Evolutionary conservation across 352 stramenopile species (phyloP).

Genomic region (Pythium apleroticum): DNA sequence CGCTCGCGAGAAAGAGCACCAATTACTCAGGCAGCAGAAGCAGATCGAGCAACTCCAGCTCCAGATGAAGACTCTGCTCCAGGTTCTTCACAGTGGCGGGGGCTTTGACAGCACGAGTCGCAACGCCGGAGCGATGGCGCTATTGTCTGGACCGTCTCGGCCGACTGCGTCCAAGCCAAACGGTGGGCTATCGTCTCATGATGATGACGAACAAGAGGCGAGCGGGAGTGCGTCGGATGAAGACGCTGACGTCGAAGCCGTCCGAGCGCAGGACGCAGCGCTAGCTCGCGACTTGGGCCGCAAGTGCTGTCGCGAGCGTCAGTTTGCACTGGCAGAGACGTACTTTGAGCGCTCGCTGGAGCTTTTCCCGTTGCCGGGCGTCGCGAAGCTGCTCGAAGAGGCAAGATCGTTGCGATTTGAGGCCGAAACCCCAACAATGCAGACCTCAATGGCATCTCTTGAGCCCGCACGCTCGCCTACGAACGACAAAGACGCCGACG

Average conservation of each 20-base stretch:
- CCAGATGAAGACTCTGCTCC: constrained; percentile 57
- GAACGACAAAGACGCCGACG: constrained; percentile 12
- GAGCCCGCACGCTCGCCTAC: too few species aligned
- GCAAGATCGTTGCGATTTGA: constrained; percentile 22
- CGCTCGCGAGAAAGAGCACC: constrained; percentile 7
- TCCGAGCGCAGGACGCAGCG: constrained; percentile 55
- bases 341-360: constrained; percentile 67
- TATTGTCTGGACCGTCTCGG: constrained; percentile 2
- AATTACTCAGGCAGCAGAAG: constrained; percentile 18
- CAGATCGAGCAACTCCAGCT: constrained; percentile 63
- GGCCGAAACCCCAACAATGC: not conserved
- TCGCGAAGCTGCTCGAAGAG: constrained; percentile 43
- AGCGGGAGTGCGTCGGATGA: not conserved
- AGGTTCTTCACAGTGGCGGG: constrained; percentile 30
- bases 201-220: not conserved
- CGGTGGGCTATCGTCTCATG: not conserved
- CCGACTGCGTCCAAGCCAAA: not conserved
- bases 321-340: constrained; percentile 44
- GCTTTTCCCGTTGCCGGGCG: constrained; percentile 54
- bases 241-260: constrained; percentile 28
- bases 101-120: not conserved
- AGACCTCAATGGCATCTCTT: not conserved
- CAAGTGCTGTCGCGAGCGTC: constrained; percentile 47
- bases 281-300: constrained; percentile 63
- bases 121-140: not conserved